A percentile compares a stretch with the other conserved stretches of the same genome.
Evolutionary conservation across 306 rosid species (phyloP).

Genomic region (Spatholobus suberectus): DNA sequence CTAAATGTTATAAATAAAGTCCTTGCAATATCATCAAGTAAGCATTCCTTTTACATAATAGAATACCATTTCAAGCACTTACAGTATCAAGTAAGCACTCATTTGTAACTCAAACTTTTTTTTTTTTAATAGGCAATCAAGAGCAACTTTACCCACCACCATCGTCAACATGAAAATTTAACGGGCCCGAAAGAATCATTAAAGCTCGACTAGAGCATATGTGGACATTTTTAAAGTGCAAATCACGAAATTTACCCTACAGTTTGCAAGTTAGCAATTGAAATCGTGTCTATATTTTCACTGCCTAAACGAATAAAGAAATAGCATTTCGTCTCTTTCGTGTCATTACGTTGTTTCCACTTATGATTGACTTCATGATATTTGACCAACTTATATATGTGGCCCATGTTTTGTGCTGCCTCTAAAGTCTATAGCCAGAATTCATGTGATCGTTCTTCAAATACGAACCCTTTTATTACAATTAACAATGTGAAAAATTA

Average conservation of each 20-base stretch:
- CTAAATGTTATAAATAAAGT: too few species aligned
- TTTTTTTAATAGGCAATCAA: too few species aligned
- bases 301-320: background rate
- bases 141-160: too few species aligned
- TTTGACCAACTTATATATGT: background rate
- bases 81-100: too few species aligned
- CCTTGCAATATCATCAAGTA: too few species aligned
- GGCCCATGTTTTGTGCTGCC: slow-evolving; percentile 1
- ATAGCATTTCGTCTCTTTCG: background rate
- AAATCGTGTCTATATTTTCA: background rate
- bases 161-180: too few species aligned
- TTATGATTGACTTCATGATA: background rate
- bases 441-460: background rate
- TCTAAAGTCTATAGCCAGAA: background rate
- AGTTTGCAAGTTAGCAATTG: too few species aligned
- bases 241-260: background rate
- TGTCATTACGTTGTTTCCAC: background rate
- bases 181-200: too few species aligned
- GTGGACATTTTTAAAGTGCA: background rate
- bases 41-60: too few species aligned
- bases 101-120: too few species aligned
- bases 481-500: background rate
- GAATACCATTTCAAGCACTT: too few species aligned
- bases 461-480: background rate
- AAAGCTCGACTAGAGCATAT: too few species aligned